These are phyloP conservation scores for Phoenix dactylifera DNA, from an alignment of 176 grass and related monocot genomes.

Conservation along the genomic window DNA sequence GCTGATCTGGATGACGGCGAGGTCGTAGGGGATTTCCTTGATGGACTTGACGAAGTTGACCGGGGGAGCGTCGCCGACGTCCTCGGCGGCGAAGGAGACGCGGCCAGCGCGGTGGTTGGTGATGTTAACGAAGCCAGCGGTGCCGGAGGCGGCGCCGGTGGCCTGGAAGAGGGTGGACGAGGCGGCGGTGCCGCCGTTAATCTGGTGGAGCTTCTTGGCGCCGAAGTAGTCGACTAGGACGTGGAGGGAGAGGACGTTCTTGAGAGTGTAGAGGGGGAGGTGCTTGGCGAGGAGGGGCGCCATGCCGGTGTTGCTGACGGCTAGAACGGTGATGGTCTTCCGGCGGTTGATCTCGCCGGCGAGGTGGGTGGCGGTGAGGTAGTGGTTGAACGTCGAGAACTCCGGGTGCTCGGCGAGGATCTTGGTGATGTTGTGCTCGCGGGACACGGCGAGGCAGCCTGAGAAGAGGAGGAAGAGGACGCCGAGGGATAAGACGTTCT, in stretches of 20 bases:
- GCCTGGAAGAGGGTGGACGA: constrained; percentile 35
- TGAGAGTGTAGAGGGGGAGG: constrained; percentile 6
- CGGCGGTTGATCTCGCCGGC: constrained; percentile 34
- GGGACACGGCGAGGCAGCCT: constrained; percentile 5
- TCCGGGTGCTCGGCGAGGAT: constrained; percentile 37
- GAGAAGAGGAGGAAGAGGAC: constrained; percentile 24
- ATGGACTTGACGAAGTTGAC: constrained; percentile 23
- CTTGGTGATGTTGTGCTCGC: constrained; percentile 37
- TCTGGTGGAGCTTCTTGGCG: constrained; percentile 27
- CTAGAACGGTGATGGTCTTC: constrained; percentile 40
- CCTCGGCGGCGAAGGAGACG: constrained; percentile 14
- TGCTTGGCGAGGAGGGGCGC: background rate
- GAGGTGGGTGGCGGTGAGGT: constrained; percentile 31
- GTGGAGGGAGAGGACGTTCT: constrained; percentile 25
- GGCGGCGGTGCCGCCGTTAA: background rate
- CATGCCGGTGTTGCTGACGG: constrained; percentile 31
- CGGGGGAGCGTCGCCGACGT: constrained; percentile 1
- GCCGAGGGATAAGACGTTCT: too few species aligned
- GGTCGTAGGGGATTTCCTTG: constrained; percentile 28
- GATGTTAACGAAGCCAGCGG: constrained; percentile 32
- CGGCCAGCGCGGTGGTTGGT: background rate
- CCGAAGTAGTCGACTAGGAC: constrained; percentile 45
- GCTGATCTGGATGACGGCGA: constrained; percentile 48
- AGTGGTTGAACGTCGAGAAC: constrained; percentile 38
- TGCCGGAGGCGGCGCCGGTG: constrained; percentile 23